A percentile compares a stretch with the other conserved stretches of the same genome.
Conservation (phyloP, 1,284 basidiomycete genomes). For the Anthracocystis setariae region DNA sequence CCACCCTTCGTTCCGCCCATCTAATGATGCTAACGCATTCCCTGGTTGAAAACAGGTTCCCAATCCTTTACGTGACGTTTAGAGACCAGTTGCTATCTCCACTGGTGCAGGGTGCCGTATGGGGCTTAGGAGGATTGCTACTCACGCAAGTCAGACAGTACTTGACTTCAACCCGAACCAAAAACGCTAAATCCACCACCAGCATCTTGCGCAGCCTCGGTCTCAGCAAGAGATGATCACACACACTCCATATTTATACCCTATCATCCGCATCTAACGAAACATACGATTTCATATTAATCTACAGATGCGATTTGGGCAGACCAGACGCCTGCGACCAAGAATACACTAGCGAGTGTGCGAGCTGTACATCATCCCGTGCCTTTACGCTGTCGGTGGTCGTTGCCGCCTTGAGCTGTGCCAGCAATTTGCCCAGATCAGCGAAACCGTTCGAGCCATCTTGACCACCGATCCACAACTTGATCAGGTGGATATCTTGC, state of each 20-base stretch:
- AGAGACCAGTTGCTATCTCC: slow-evolving; percentile 61
- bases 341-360: slow-evolving; percentile 34
- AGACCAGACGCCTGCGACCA: slow-evolving; percentile 11
- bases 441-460: slow-evolving; percentile 29
- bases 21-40: too few species aligned
- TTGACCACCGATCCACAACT: slow-evolving; percentile 33
- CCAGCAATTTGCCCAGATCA: slow-evolving; percentile 21
- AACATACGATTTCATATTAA: neutral
- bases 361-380: slow-evolving; percentile 19
- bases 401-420: slow-evolving; percentile 27
- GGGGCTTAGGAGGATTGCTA: slow-evolving; percentile 53
- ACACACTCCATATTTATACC: slow-evolving; percentile 12
- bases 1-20: too few species aligned
- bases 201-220: slow-evolving; percentile 23
- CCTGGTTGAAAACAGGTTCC: slow-evolving; percentile 50
- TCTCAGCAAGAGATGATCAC: slow-evolving; percentile 13
- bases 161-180: slow-evolving; percentile 10
- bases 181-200: neutral
- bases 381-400: slow-evolving; percentile 1
- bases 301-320: slow-evolving; percentile 13
- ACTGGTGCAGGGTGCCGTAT: slow-evolving; percentile 55
- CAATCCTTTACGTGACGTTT: slow-evolving; percentile 57
- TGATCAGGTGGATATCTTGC: slow-evolving; percentile 29
- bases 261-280: neutral
- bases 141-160: slow-evolving; percentile 42